Evolutionary conservation across 495 filamentous ascomycete genomes (phyloP).

Genomic region (Podospora conica): DNA sequence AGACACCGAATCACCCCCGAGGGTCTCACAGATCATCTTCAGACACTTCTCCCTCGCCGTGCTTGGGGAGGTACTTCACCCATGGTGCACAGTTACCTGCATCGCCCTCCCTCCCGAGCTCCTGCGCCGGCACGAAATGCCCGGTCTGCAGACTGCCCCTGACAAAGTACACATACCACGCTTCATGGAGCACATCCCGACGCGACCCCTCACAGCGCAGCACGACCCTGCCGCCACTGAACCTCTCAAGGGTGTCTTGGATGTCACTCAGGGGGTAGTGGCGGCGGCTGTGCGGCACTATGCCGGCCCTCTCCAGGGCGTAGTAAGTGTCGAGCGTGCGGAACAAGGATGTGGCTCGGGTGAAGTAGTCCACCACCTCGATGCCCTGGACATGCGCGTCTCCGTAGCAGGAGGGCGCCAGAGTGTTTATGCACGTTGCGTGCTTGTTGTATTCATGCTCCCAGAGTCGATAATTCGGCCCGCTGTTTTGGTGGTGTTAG

Average conservation of each 20-base stretch:
- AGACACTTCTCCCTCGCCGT: conserved; percentile 11
- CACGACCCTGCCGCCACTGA: conserved; percentile 60
- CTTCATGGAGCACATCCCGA: conserved; percentile 57
- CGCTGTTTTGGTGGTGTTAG: conserved; percentile 16
- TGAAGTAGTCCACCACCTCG: conserved; percentile 61
- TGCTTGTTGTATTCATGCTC: conserved; percentile 88
- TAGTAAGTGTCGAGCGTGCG: conserved; percentile 49
- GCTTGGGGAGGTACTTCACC: conserved; percentile 38
- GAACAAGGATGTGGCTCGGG: conserved; percentile 54
- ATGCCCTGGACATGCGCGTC: conserved; percentile 49
- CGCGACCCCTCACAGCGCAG: conserved; percentile 55
- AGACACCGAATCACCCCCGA: no score
- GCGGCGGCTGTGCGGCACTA: conserved; percentile 51
- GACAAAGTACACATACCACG: conserved; percentile 83
- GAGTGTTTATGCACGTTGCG: conserved; percentile 65
- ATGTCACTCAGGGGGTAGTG: conserved; percentile 64
- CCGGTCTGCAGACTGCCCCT: conserved; percentile 70
- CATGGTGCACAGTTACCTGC: conserved; percentile 31
- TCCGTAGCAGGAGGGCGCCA: conserved; percentile 67
- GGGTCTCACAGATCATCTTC: neutral
- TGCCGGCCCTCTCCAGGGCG: conserved; percentile 56
- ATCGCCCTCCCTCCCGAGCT: conserved; percentile 29
- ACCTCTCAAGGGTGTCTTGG: conserved; percentile 53
- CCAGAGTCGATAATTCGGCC: conserved; percentile 67
- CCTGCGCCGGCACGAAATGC: conserved; percentile 55